A percentile compares a stretch with the other conserved stretches of the same genome.
Conservation (phyloP, 2,329 filamentous ascomycete genomes). For the Neospermospora avenae region DNA sequence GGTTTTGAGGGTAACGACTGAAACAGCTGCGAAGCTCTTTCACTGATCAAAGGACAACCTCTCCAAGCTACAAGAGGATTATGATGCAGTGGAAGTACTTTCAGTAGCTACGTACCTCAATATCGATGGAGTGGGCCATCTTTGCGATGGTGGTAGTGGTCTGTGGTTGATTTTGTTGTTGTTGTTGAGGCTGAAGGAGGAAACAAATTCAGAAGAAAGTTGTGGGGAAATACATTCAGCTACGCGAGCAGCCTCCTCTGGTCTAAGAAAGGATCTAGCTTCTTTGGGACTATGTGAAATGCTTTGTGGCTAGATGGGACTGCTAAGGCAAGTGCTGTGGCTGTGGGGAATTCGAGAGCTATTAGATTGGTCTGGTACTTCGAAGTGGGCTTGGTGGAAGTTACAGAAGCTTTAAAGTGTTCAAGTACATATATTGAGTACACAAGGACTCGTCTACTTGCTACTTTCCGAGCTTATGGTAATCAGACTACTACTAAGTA, state of each 20-base stretch:
- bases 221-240: not conserved
- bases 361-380: not conserved
- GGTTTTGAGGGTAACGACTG: not conserved
- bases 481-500: too few species aligned
- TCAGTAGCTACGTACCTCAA: not conserved
- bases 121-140: not conserved
- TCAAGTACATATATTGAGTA: not conserved
- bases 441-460: too few species aligned
- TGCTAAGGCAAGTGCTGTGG: not conserved
- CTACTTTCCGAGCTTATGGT: too few species aligned
- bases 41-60: not conserved
- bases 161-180: not conserved
- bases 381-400: not conserved
- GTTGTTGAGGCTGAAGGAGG: not conserved
- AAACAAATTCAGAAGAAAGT: not conserved
- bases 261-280: not conserved
- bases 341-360: not conserved
- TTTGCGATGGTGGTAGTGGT: not conserved
- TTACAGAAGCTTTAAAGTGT: not conserved
- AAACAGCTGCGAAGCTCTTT: too few species aligned
- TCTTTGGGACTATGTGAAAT: not conserved
- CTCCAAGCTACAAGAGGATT: not conserved
- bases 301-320: not conserved
- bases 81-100: not conserved
- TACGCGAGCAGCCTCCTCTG: not conserved